Conservation (phyloP, 225 moss, liverwort and hornwort species). For the Climacium dendroides region DNA sequence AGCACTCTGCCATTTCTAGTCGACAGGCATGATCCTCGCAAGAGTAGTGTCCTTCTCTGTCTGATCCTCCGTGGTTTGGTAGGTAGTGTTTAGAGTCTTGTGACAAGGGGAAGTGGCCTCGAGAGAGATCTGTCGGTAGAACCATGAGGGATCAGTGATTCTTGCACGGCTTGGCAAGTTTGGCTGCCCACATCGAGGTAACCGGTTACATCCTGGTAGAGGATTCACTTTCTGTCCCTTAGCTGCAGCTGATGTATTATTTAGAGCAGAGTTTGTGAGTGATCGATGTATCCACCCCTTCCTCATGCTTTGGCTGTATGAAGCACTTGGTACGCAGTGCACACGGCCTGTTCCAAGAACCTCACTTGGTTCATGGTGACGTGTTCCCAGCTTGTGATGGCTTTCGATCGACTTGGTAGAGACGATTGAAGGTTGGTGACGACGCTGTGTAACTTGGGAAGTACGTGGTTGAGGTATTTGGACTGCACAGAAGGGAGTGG, state of each 20-base stretch:
- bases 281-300: background rate
- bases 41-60: background rate
- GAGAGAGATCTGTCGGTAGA: background rate
- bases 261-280: background rate
- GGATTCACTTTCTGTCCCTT: background rate
- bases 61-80: too few relatives aligned
- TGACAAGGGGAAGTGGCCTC: rapidly evolving
- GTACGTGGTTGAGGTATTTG: background rate
- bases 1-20: background rate
- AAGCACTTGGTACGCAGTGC: background rate
- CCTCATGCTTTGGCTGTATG: background rate
- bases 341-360: background rate
- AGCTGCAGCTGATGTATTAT: background rate
- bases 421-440: background rate
- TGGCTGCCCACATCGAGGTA: too few relatives aligned
- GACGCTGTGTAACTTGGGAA: background rate
- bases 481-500: background rate
- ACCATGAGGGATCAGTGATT: background rate
- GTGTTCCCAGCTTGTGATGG: background rate
- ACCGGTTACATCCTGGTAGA: background rate
- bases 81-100: background rate
- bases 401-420: background rate
- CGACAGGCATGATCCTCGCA: too few relatives aligned
- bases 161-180: too few relatives aligned
- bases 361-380: background rate